Evolutionary conservation across 441 rosid genomes (phyloP).

Genomic region (Pelargonium hybrid): DNA sequence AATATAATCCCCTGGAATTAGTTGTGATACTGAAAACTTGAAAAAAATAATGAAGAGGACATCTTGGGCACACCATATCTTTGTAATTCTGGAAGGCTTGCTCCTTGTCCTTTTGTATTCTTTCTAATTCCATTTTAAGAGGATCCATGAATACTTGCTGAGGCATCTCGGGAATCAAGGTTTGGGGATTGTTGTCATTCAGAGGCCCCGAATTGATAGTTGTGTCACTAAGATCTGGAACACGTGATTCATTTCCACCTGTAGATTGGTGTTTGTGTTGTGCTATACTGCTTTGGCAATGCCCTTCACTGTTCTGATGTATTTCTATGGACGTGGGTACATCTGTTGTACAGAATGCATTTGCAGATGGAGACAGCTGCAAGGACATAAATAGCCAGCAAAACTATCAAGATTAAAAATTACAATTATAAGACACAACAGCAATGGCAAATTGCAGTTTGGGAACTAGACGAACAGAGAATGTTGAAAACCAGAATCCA

Average conservation of each 20-base stretch:
- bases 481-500: not conserved
- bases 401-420: no score
- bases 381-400: not conserved
- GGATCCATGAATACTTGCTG: slow-evolving; percentile 14
- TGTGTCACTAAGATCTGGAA: not conserved
- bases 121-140: slow-evolving; percentile 20
- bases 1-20: not conserved
- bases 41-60: not conserved
- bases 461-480: not conserved
- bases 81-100: slow-evolving; percentile 17
- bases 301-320: not conserved
- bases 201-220: not conserved
- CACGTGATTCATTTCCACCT: not conserved
- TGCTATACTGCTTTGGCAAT: not conserved
- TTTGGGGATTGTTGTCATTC: not conserved
- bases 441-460: not conserved
- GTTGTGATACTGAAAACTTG: not conserved
- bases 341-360: not conserved
- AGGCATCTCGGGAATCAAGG: slow-evolving; percentile 7
- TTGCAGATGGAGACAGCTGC: not conserved
- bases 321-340: not conserved
- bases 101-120: slow-evolving; percentile 1
- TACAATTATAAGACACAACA: not conserved
- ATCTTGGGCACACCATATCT: slow-evolving; percentile 17
- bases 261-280: not conserved